Percentiles rank a stretch among this genome's conserved stretches.
phyloP scores from a whole-genome alignment of 345 rosid genomes.

The Eucalyptus sp. region DNA sequence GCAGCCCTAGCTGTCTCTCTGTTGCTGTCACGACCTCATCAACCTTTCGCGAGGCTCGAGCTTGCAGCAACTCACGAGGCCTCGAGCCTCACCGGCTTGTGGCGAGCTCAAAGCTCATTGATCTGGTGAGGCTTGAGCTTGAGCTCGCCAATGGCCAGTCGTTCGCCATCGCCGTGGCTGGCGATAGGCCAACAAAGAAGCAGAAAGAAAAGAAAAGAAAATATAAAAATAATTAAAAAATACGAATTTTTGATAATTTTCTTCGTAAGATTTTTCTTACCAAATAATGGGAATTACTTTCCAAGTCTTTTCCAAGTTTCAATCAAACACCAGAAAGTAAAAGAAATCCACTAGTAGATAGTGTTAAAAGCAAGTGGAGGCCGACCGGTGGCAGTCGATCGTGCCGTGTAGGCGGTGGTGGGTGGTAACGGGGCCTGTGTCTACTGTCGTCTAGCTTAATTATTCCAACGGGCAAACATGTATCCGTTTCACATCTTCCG shows the following conservation, averaged over 20 bases:
- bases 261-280: no score
- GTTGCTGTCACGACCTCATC: neutral
- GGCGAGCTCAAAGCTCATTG: no score
- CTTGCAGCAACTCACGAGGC: no score
- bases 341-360: neutral
- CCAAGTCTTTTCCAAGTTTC: neutral
- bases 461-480: neutral
- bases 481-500: neutral
- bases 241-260: fast-evolving
- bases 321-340: neutral
- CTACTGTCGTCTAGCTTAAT: neutral
- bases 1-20: conserved; percentile 27
- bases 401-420: neutral
- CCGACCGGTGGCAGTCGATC: neutral
- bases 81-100: no score
- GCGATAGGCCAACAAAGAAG: no score
- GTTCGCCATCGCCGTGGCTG: no score
- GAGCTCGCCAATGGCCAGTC: no score
- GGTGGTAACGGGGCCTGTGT: neutral
- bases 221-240: no score
- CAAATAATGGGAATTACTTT: no score
- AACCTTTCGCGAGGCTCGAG: no score
- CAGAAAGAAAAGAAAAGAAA: no score
- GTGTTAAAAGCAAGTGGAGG: neutral
- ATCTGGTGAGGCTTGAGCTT: no score